Percentiles rank a stretch among this genome's conserved stretches.
Conservation (phyloP, 441 rosid genomes). For the Populus tomentosa region DNA sequence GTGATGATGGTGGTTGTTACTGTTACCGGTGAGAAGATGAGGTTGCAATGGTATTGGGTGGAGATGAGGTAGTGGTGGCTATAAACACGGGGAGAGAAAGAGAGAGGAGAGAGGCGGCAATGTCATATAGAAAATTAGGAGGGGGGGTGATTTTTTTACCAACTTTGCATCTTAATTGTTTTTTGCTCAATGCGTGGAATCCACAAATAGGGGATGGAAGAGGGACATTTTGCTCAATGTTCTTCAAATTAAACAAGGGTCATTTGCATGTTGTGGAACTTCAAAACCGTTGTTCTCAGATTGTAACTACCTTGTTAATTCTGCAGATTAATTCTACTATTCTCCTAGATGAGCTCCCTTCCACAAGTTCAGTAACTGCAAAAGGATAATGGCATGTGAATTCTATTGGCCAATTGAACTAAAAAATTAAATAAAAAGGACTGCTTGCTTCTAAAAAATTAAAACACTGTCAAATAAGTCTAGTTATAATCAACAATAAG, state of each 20-base stretch:
- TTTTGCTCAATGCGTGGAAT: too few relatives aligned
- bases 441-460: neutral
- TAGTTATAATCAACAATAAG: too few relatives aligned
- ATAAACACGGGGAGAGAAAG: too few relatives aligned
- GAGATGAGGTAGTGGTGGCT: too few relatives aligned
- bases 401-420: neutral
- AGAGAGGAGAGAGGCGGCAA: too few relatives aligned
- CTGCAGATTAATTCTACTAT: conserved; percentile 64
- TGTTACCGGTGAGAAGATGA: too few relatives aligned
- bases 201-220: too few relatives aligned
- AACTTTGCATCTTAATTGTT: too few relatives aligned
- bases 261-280: conserved; percentile 46
- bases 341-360: conserved; percentile 58
- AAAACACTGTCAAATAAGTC: neutral
- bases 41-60: too few relatives aligned
- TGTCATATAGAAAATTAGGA: too few relatives aligned
- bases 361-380: conserved; percentile 50
- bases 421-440: neutral
- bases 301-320: conserved; percentile 22
- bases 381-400: neutral
- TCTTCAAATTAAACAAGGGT: conserved; percentile 52
- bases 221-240: conserved; percentile 31
- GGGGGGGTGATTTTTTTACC: too few relatives aligned
- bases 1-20: too few relatives aligned
- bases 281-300: conserved; percentile 31